phyloP scores from a whole-genome alignment of 2,329 filamentous ascomycete genomes.

The Fusarium beomiforme region DNA sequence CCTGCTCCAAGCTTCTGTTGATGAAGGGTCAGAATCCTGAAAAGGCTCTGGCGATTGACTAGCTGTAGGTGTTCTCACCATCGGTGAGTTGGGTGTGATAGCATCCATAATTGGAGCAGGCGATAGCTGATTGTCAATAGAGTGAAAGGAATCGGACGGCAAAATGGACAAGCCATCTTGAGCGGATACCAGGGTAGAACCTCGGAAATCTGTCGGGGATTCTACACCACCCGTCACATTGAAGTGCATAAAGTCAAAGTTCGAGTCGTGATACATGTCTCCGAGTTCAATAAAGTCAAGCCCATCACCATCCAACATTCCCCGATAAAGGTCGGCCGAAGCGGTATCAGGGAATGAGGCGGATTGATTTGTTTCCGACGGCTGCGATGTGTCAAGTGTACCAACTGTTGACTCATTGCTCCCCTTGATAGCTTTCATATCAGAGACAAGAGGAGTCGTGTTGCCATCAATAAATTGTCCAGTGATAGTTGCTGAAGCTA shows the following conservation, averaged over 20 bases:
- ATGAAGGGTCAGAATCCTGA: fast-evolving
- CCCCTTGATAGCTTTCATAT: fast-evolving
- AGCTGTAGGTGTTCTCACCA: fast-evolving
- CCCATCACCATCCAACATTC: fast-evolving
- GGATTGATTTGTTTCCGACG: too few species aligned
- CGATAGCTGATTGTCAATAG: not conserved
- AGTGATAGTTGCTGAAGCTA: fast-evolving
- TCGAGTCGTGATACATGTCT: not conserved
- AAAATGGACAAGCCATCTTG: not conserved
- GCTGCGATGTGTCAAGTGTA: too few species aligned
- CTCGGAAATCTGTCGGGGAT: fast-evolving
- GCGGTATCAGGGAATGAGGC: fast-evolving
- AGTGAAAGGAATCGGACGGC: fast-evolving
- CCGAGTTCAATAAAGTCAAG: not conserved
- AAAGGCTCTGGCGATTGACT: fast-evolving
- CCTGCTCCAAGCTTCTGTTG: fast-evolving
- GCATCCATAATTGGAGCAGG: not conserved
- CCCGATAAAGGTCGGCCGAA: fast-evolving
- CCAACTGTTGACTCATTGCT: fast-evolving
- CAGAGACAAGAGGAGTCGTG: fast-evolving
- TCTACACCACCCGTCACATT: not conserved
- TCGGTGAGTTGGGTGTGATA: fast-evolving
- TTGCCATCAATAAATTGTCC: fast-evolving
- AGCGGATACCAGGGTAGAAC: fast-evolving
- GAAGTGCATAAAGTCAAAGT: not conserved